A percentile compares a stretch with the other conserved stretches of the same genome.
phyloP scores from a whole-genome alignment of 805 yeast genomes.

The Zygosaccharomyces gambellarensis region DNA sequence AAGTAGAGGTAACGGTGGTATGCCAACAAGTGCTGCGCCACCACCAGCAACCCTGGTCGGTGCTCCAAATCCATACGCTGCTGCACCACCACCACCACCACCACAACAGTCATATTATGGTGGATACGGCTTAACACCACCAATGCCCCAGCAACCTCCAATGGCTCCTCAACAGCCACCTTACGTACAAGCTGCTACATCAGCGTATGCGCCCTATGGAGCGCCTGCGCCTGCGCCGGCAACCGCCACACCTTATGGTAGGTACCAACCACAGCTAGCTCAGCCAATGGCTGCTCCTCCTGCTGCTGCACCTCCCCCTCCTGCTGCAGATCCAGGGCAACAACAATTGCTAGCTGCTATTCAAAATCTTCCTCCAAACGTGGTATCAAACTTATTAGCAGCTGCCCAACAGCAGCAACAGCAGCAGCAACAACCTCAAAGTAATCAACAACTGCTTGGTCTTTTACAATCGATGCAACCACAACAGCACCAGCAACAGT shows the following conservation, averaged over 20 bases:
- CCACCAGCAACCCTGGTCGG: conserved; percentile 11
- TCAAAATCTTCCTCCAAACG: conserved; percentile 35
- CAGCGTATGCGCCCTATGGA: conserved; percentile 12
- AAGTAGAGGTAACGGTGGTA: conserved; percentile 15
- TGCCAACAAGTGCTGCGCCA: conserved; percentile 6
- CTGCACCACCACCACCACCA: conserved; percentile 18
- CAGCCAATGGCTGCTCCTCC: conserved; percentile 10
- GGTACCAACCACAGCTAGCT: conserved; percentile 17
- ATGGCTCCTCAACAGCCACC: conserved; percentile 18
- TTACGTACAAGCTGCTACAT: conserved; percentile 12
- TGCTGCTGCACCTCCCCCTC: conserved; percentile 24
- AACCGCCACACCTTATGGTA: conserved; percentile 25
- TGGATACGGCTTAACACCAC: conserved; percentile 17
- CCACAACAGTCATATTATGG: conserved; percentile 21
- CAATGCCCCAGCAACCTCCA: conserved; percentile 18
- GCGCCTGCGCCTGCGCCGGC: conserved; percentile 17
- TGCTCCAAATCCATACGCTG: conserved; percentile 15
- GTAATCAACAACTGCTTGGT: conserved; percentile 28
- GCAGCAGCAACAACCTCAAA: conserved; percentile 28
- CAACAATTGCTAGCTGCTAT: conserved; percentile 32
- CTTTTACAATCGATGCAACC: conserved; percentile 35
- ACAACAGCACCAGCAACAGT: conserved; percentile 24
- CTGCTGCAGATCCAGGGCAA: conserved; percentile 28
- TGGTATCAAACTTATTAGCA: conserved; percentile 29
- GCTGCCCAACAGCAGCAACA: conserved; percentile 35